A percentile compares a stretch with the other conserved stretches of the same genome.
Evolutionary conservation across 345 rosid genomes (phyloP).

Genomic region (Hevea brasiliensis): DNA sequence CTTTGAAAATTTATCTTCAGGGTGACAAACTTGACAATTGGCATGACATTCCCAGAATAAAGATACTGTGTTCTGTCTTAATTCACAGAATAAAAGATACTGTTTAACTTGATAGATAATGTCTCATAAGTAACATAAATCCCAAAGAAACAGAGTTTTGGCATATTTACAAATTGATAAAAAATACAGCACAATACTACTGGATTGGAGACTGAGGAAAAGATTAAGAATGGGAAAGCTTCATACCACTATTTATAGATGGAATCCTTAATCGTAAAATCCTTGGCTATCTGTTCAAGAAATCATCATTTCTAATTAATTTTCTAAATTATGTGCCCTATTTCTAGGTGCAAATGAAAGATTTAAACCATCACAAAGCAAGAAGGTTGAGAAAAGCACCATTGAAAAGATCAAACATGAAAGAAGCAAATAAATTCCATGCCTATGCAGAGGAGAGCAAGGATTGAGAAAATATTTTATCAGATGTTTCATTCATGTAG

Average conservation of each 20-base stretch:
- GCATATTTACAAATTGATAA: no score
- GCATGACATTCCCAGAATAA: background rate
- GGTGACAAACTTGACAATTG: background rate
- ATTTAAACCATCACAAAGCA: no score
- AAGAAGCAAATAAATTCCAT: background rate
- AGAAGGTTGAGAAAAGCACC: background rate
- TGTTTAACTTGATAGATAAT: no score
- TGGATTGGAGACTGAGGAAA: background rate
- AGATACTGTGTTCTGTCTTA: background rate
- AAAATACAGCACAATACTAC: no score
- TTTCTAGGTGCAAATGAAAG: background rate
- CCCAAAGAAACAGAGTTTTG: background rate
- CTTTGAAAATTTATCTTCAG: background rate
- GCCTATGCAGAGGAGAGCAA: background rate
- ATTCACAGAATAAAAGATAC: no score
- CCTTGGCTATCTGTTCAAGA: background rate
- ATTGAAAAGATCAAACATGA: background rate
- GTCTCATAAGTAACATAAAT: background rate
- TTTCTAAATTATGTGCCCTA: background rate
- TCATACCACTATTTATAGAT: no score
- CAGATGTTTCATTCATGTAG: no score
- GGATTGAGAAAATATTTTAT: no score
- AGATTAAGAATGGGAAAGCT: background rate
- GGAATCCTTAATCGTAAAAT: no score
- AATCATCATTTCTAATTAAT: background rate